These are phyloP conservation scores for Trichophaea hybrida DNA, from an alignment of 2,329 filamentous ascomycete genomes.

Conservation along the genomic window DNA sequence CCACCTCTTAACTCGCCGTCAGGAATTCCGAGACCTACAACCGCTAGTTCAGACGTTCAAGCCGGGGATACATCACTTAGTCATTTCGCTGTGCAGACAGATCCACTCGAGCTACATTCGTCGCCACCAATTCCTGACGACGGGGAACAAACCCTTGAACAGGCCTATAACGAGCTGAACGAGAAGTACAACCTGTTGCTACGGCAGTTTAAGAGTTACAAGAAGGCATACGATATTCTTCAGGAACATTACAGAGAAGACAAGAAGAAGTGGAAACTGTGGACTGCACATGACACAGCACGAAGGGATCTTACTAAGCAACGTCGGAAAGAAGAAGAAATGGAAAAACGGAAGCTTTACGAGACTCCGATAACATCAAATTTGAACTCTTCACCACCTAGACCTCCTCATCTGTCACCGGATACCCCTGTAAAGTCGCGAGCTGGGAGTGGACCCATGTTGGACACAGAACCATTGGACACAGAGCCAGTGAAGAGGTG, in stretches of 20 bases:
- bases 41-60: not conserved
- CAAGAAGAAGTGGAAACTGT: slow-evolving; percentile 20
- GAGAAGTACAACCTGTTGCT: not conserved
- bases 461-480: not conserved
- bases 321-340: not conserved
- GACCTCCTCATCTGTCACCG: slow-evolving; percentile 13
- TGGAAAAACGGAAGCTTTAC: not conserved
- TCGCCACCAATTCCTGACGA: not conserved
- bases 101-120: not conserved
- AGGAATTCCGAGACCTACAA: not conserved
- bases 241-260: slow-evolving; percentile 18
- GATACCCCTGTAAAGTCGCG: not conserved
- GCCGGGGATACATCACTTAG: not conserved
- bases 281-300: slow-evolving; percentile 11
- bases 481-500: slow-evolving; percentile 1
- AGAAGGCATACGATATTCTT: slow-evolving; percentile 15
- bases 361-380: not conserved
- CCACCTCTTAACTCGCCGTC: not conserved
- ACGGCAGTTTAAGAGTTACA: slow-evolving; percentile 11
- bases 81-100: not conserved
- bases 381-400: slow-evolving; percentile 2
- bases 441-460: not conserved
- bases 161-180: not conserved
- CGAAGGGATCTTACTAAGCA: not conserved
- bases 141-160: not conserved